Percentiles rank a stretch among this genome's conserved stretches.
phyloP scores from a whole-genome alignment of 116 monocot genomes.

The Iris pallida region DNA sequence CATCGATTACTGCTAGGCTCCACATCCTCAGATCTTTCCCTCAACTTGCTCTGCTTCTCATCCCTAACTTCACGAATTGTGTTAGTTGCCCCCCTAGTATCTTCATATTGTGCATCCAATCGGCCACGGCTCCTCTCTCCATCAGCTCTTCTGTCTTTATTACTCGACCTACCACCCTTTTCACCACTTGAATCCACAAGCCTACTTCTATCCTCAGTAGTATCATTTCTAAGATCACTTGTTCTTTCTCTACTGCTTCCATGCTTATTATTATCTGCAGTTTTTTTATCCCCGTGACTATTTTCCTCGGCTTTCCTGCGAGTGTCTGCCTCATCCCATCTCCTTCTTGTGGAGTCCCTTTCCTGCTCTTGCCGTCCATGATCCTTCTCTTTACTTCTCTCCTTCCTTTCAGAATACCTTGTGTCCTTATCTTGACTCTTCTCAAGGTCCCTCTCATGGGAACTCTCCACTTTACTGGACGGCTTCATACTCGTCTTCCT shows the following conservation, averaged over 20 bases:
- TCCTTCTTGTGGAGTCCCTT: constrained; percentile 27
- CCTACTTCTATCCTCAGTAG: constrained; percentile 29
- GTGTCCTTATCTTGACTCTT: background rate
- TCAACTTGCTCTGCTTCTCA: constrained; percentile 36
- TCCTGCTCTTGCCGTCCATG: constrained; percentile 44
- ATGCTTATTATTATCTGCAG: constrained; percentile 37
- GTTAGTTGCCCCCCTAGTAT: constrained; percentile 7
- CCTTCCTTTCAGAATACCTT: constrained; percentile 43
- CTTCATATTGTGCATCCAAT: constrained; percentile 33
- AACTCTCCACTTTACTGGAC: constrained; percentile 31
- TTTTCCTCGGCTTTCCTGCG: constrained; percentile 40
- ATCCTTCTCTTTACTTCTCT: constrained; percentile 43
- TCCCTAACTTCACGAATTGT: constrained; percentile 29
- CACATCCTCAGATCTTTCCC: constrained; percentile 32
- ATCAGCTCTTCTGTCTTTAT: constrained; percentile 35
- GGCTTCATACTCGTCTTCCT: constrained; percentile 34
- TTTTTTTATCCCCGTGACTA: constrained; percentile 25
- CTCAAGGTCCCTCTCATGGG: constrained; percentile 32
- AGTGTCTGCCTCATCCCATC: constrained; percentile 48
- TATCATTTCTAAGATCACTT: constrained; percentile 33
- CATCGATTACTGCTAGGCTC: constrained; percentile 20
- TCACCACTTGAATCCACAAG: constrained; percentile 28
- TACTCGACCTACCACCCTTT: constrained; percentile 22
- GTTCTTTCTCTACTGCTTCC: constrained; percentile 18
- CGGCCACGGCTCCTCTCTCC: constrained; percentile 27